Base-by-base conservation (phyloP, 305 asterid species). In the Fraxinus sp. region DNA sequence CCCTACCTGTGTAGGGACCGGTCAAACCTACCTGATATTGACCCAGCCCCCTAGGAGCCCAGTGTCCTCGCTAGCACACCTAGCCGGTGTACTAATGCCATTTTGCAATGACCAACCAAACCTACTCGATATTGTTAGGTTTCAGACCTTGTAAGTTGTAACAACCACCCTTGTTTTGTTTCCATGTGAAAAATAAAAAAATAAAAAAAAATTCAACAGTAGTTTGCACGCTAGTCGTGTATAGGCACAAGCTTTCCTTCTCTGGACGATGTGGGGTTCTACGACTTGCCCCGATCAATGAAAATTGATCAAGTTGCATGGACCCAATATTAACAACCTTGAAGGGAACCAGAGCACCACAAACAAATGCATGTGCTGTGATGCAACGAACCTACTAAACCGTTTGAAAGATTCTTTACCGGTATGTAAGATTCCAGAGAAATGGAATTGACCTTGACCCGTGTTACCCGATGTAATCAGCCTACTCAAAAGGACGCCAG, bases 281-380 rank as follows among this genome's bases (percentile, higher is more conserved):
- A 81, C 43, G 49, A 37, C 72, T 37, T 37, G 43, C 30, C 52
- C 43, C 16, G 14, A 33, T 91, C 89, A 92, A 66, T 55, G 85
- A 46, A 88, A 76, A 43, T 68, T 87, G 62, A 90, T 80, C 85
- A 87, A 80, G 62, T 90, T 87, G 57, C 26, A 87, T 2, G 89
- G 84, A 82, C 91, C 94, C 77, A 93, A 72, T 52, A 93, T 77
- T 57, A 95, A 79, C 85, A 91, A 83, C 18, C 91, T 89, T 1
- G 97, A 96, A 52, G 99, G 98, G 72, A 91, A 85, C 89, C 93
- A 79, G 39, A 94, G 85, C 77, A 94, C 91, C 84, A 94, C 95
- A 64, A 96, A 90, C 89, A 94, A 86, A 88, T 93, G 96, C 97
- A 91, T 89, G 82, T 90, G 94, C 77, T 92, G 97, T 3, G 99